Percentiles rank a stretch among this genome's conserved stretches.
phyloP scores from a whole-genome alignment of 2,329 filamentous ascomycete genomes.

The Clonostachys rosea region DNA sequence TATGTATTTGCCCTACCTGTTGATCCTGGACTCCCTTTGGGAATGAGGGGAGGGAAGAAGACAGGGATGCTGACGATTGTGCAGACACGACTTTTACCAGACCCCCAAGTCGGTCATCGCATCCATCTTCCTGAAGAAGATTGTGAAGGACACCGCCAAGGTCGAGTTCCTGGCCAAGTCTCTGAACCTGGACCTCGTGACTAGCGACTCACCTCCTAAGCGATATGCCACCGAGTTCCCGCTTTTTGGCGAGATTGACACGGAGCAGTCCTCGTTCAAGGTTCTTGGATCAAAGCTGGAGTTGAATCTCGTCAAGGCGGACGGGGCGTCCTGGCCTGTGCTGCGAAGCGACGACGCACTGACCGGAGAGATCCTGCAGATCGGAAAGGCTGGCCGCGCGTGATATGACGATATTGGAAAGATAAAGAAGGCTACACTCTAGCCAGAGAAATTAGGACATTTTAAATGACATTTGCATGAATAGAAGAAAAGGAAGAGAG shows the following conservation, averaged over 20 bases:
- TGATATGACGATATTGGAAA: slow-evolving; percentile 11
- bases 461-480: too few relatives aligned
- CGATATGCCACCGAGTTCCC: slow-evolving; percentile 70
- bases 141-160: slow-evolving; percentile 74
- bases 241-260: slow-evolving; percentile 73
- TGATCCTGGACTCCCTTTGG: not conserved
- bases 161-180: slow-evolving; percentile 62
- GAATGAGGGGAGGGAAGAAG: not conserved
- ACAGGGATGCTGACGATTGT: not conserved
- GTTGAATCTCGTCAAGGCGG: slow-evolving; percentile 66
- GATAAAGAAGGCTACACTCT: slow-evolving; percentile 1
- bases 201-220: slow-evolving; percentile 72
- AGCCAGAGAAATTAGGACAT: too few relatives aligned
- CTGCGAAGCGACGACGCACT: slow-evolving; percentile 69
- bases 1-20: slow-evolving; percentile 27
- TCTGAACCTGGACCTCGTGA: slow-evolving; percentile 78
- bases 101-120: slow-evolving; percentile 80
- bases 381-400: slow-evolving; percentile 63
- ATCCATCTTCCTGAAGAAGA: slow-evolving; percentile 95
- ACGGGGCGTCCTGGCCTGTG: slow-evolving; percentile 80
- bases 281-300: slow-evolving; percentile 89
- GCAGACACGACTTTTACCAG: slow-evolving; percentile 84
- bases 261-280: slow-evolving; percentile 70
- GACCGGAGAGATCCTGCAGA: slow-evolving; percentile 78
- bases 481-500: too few relatives aligned